Evolutionary conservation across 2,329 filamentous ascomycete genomes (phyloP).

Genomic region (Penicillium sp.): DNA sequence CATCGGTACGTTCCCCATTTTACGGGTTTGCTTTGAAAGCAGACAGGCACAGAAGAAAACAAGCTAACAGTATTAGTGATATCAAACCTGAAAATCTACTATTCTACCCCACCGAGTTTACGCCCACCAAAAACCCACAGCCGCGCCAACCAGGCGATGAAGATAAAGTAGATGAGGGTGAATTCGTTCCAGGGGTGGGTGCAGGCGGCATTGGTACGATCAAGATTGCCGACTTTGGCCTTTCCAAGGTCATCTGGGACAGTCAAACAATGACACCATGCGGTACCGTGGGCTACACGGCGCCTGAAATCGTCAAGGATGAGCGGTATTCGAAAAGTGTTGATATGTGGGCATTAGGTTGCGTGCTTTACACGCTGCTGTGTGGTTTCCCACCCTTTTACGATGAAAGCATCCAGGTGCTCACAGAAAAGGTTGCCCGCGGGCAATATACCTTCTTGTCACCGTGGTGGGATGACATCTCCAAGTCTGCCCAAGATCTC

Average conservation of each 20-base stretch:
- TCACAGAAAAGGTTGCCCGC: conserved; percentile 95
- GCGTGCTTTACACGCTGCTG: conserved; percentile 91
- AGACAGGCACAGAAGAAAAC: background rate
- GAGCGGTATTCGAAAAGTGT: conserved; percentile 98
- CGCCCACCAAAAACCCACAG: conserved; percentile 76
- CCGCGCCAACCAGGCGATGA: conserved; percentile 84
- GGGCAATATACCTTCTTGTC: conserved; percentile 97
- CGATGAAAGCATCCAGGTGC: conserved; percentile 93
- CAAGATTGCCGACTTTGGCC: conserved; percentile 96
- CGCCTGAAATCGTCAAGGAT: conserved; percentile 97
- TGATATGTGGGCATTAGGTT: conserved; percentile 98
- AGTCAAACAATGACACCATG: conserved; percentile 99
- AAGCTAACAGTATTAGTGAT: conserved; percentile 57
- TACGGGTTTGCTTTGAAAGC: too few relatives aligned
- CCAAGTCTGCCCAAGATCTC: conserved; percentile 87
- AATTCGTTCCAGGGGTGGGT: conserved; percentile 77
- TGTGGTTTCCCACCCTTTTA: conserved; percentile 99
- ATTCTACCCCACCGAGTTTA: conserved; percentile 79
- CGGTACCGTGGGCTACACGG: conserved; percentile 95
- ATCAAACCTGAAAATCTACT: conserved; percentile 98
- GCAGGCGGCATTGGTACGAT: conserved; percentile 88
- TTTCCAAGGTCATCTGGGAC: conserved; percentile 98
- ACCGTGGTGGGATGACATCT: conserved; percentile 99
- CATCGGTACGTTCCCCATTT: conserved; percentile 88
- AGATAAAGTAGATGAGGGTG: conserved; percentile 94